These are phyloP conservation scores for Cytidiella melzeri DNA, from an alignment of 768 basidiomycete genomes.

Conservation along the genomic window DNA sequence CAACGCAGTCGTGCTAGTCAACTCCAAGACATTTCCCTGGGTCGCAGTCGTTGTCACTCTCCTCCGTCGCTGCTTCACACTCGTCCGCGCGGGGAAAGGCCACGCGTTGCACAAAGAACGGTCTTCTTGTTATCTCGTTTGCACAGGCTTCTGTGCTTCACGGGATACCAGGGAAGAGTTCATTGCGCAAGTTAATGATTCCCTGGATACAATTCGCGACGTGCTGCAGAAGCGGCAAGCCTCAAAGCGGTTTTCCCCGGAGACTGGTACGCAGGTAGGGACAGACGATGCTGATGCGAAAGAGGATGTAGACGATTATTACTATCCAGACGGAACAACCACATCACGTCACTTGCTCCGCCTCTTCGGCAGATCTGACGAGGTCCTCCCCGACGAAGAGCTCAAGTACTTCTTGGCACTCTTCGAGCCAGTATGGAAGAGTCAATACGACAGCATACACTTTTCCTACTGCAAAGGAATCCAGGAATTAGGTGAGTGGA, in stretches of 20 bases:
- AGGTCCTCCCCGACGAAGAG: slow-evolving; percentile 7
- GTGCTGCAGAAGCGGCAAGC: neutral
- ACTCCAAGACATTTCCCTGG: slow-evolving; percentile 9
- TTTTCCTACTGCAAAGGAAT: neutral
- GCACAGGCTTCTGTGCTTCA: slow-evolving; percentile 8
- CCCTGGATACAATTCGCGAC: slow-evolving; percentile 3
- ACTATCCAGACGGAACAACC: neutral
- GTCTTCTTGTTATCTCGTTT: slow-evolving; percentile 12
- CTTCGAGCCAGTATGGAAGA: slow-evolving; percentile 9
- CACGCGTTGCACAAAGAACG: slow-evolving; percentile 2
- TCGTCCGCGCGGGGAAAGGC: slow-evolving; percentile 3
- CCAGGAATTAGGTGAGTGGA: neutral
- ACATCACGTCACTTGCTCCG: neutral
- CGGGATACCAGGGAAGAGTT: neutral
- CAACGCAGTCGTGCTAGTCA: slow-evolving; percentile 5
- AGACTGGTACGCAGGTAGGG: neutral
- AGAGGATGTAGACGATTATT: too few species aligned
- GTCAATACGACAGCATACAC: slow-evolving; percentile 10
- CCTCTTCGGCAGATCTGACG: neutral
- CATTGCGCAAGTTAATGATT: neutral
- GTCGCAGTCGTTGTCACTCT: slow-evolving; percentile 9
- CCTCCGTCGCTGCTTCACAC: slow-evolving; percentile 8
- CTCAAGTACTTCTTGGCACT: slow-evolving; percentile 8
- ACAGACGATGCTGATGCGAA: neutral
- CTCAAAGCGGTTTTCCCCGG: neutral